Evolutionary conservation across 192 early-diverging fungal genomes (phyloP), one percentile per base, ranked within the genome.

Genomic region (Phycomyces blakesleeanus): DNA sequence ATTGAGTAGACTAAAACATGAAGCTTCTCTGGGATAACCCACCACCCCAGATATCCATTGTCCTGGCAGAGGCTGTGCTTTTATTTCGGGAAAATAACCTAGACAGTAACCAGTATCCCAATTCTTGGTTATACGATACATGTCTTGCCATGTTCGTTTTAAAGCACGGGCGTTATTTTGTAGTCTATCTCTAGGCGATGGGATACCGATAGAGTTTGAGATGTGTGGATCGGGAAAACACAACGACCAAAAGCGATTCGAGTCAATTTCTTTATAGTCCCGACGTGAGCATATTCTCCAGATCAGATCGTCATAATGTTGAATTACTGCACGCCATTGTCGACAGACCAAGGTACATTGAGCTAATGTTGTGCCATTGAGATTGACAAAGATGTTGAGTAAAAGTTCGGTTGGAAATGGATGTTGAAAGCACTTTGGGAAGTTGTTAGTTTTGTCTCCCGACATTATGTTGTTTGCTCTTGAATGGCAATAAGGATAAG

Each of bases 51-150:
- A 49, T 5, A 65, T 57, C 15, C 20, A 2, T 51, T 15, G 14
- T 9, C 51, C 26, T 2, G 60, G 42, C 11, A 60, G 16, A 22
- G 57, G 34, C 3, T 61, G 60, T 7, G 69, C 55, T 1, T 54
- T 14, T 18, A 57, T 67, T 10, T 51, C 18, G 3, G 77, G 75
- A 15, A 67, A 76, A 34, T 75, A 76, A 0, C 59, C 73, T 22
- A 61, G 64, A 22, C 69, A 68, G n/a, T 71, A 54, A 2, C 76
- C 77, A 5, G 40, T 63, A 51, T 76, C 73, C 80, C 80, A 82
- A 51, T 78, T 77, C 16, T 62, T 68, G 4, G 71, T 75, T 24
- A 69, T 53, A 18, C 74, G 72, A 51, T 82, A 82, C 21, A 79
- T 54, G 24, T 72, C 73, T 21, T 68, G 72, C 77, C 77, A 79